phyloP scores from a whole-genome alignment of 176 grass and related monocot species.

The Zoysia pacifica region DNA sequence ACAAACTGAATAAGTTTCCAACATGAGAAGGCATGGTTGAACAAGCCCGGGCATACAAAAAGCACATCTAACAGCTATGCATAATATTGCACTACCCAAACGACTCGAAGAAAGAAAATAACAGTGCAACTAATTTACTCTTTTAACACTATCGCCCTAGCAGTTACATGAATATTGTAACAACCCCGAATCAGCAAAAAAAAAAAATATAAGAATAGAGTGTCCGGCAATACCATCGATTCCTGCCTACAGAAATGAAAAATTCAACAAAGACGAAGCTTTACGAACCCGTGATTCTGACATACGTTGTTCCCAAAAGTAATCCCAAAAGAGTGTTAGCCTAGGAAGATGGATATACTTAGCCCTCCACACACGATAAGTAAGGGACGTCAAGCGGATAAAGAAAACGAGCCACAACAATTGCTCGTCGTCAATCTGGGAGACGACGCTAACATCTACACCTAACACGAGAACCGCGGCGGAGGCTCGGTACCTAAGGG shows the following conservation, averaged over 20 bases:
- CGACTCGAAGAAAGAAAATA: neutral
- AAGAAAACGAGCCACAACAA: neutral
- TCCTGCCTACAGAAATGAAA: neutral
- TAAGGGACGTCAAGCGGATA: neutral
- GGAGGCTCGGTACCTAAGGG: constrained; percentile 46
- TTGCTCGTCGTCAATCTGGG: neutral
- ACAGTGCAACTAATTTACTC: no score
- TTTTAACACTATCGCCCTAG: neutral
- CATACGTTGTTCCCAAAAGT: neutral
- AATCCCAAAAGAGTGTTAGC: neutral
- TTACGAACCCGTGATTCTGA: neutral
- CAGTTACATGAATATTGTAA: neutral
- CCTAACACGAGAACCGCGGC: neutral
- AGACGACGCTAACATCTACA: neutral
- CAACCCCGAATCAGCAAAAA: neutral
- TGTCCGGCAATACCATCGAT: neutral
- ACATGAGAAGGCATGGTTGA: neutral
- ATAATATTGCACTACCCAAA: neutral
- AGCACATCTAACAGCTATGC: neutral
- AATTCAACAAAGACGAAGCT: neutral
- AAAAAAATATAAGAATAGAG: neutral
- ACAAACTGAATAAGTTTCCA: neutral
- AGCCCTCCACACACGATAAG: neutral
- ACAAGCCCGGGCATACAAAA: constrained; percentile 7
- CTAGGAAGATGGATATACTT: neutral